Evolutionary conservation across 345 rosid genomes (phyloP), one percentile per base, ranked within the genome.

Genomic region (Mallotus nudiflorus): DNA sequence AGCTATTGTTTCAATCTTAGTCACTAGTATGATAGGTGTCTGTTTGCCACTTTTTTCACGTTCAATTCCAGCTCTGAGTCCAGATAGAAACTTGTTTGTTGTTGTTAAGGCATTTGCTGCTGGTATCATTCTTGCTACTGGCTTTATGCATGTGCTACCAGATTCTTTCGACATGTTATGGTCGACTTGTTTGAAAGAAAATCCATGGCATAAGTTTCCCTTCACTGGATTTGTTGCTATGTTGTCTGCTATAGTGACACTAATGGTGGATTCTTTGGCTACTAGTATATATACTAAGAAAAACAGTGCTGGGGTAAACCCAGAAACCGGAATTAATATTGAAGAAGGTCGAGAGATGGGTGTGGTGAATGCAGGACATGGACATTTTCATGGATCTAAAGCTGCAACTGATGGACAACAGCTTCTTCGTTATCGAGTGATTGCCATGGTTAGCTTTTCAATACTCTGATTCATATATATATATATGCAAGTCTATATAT

Each of bases 191-290:
- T 80, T 92, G 75, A 14, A 71, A 0, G 91, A 87, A 6, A 82
- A 77, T 25, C 96, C 98, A 0, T 88, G 98, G 98, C 88, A 85
- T 65, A 92, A 90, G 67, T 92, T 90, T 71, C 92, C 96, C 0
- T 90, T 92, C 53, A 78, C 93, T 3, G 89, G 89, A 2, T 92
- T 92, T 74, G 89, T 87, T 0, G 95, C 98, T 6, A 92, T 92
- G 98, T 59, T 92, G 58, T 83, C 95, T 2, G 93, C 82, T 64
- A 45, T 92, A 7, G 15, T 76, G 12, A 89, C 93, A 10, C 76
- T 92, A 14, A 80, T 77, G 80, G 85, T 90, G 16, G 98, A 92
- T 27, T 87, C 96, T 18, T 14, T 87, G 70, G 88, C 95, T 5
- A 85, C 88, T 0, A 86, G 90, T 40, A 2, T 85, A 1, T 85